phyloP scores from a whole-genome alignment of 1,284 basidiomycete species.

The Cutaneotrichosporon cavernicola region DNA sequence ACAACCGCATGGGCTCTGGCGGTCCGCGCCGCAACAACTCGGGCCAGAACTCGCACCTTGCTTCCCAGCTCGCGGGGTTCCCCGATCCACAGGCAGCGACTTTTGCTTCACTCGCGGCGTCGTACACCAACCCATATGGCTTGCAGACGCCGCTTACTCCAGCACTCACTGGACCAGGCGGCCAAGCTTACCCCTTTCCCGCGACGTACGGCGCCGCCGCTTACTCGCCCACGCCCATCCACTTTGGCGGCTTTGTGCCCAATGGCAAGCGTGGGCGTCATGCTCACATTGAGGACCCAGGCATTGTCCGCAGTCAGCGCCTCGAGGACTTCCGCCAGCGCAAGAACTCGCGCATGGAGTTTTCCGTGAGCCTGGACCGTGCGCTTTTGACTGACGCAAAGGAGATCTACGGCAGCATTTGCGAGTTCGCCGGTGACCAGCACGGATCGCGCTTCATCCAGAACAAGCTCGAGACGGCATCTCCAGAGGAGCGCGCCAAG shows the following conservation, averaged over 20 bases:
- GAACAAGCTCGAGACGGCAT: conserved; percentile 73
- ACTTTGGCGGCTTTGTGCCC: neutral
- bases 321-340: conserved; percentile 83
- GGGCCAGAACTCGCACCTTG: conserved; percentile 12
- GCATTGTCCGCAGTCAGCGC: conserved; percentile 62
- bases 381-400: conserved; percentile 16
- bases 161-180: conserved; percentile 6
- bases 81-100: conserved; percentile 1
- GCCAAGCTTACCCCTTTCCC: conserved; percentile 36
- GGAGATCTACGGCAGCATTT: conserved; percentile 80
- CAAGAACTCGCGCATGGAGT: conserved; percentile 73
- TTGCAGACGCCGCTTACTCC: conserved; percentile 14
- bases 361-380: conserved; percentile 59
- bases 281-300: conserved; percentile 11
- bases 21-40: conserved; percentile 12
- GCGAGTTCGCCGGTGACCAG: conserved; percentile 93
- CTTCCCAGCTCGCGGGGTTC: neutral
- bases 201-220: neutral
- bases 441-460: conserved; percentile 89
- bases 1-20: conserved; percentile 14
- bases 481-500: conserved; percentile 70
- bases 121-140: conserved; percentile 10
- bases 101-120: neutral
- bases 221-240: conserved; percentile 17
- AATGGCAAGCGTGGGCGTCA: conserved; percentile 17